phyloP scores from a whole-genome alignment of 306 rosid genomes.

The Glycine tomentella region DNA sequence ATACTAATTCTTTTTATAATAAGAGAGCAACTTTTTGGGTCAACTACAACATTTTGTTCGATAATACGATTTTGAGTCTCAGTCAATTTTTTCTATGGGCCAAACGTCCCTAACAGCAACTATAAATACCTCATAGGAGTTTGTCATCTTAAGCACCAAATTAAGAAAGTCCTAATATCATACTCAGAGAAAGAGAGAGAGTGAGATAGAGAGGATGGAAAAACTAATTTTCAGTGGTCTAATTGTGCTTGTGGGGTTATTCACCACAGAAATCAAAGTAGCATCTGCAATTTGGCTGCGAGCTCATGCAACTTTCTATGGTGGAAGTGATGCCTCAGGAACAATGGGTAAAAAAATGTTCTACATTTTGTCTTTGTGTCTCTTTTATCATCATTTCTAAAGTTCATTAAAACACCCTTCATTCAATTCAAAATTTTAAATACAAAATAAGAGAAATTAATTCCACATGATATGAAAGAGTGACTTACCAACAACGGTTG shows the following conservation, averaged over 20 bases:
- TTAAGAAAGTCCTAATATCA: constrained; percentile 31
- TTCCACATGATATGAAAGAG: neutral
- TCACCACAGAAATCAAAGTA: constrained; percentile 46
- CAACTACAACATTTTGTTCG: constrained; percentile 23
- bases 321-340: constrained; percentile 77
- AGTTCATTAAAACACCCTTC: neutral
- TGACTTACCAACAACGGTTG: neutral
- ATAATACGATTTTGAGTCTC: neutral
- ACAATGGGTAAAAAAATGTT: constrained; percentile 62
- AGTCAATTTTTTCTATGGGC: constrained; percentile 19
- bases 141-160: constrained; percentile 42
- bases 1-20: neutral
- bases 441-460: constrained; percentile 9
- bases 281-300: constrained; percentile 52
- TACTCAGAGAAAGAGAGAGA: constrained; percentile 4
- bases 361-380: neutral
- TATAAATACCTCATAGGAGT: constrained; percentile 48
- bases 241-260: constrained; percentile 41
- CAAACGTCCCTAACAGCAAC: constrained; percentile 32
- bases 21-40: constrained; percentile 23
- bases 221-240: constrained; percentile 35
- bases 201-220: constrained; percentile 44
- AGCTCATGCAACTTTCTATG: constrained; percentile 75
- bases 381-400: neutral
- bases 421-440: neutral